A percentile compares a stretch with the other conserved stretches of the same genome.
Conservation (phyloP, 176 grass and related monocot species). For the Calamus simplicifolius region DNA sequence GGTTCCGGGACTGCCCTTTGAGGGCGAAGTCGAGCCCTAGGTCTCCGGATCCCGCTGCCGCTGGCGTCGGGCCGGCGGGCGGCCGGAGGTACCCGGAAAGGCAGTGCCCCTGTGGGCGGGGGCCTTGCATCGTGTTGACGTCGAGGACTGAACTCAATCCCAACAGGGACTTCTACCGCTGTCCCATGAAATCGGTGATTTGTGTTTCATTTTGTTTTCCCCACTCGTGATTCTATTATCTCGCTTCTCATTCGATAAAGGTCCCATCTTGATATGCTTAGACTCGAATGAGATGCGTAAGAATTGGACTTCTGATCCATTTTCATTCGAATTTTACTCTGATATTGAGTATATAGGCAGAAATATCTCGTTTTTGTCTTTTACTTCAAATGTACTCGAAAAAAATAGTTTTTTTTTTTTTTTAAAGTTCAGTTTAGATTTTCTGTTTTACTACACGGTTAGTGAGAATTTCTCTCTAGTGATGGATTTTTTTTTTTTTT, state of each 20-base stretch:
- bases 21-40: neutral
- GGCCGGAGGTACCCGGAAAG: slow-evolving; percentile 1
- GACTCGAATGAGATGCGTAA: no score
- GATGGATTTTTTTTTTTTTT: no score
- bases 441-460: no score
- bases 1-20: neutral
- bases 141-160: slow-evolving; percentile 22
- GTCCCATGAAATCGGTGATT: slow-evolving; percentile 7
- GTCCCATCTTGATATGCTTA: no score
- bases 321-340: no score
- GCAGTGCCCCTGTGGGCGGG: slow-evolving; percentile 22
- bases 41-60: neutral
- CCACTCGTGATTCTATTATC: no score
- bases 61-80: neutral
- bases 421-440: no score
- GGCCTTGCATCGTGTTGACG: slow-evolving; percentile 14
- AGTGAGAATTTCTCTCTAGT: no score
- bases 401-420: no score
- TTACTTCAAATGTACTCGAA: neutral
- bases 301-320: no score
- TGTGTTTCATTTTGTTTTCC: neutral
- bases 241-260: no score
- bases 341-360: no score
- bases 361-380: neutral
- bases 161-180: slow-evolving; percentile 22